Evolutionary conservation across 1,284 basidiomycete genomes (phyloP).

Genomic region (Ceratobasidium sp.): DNA sequence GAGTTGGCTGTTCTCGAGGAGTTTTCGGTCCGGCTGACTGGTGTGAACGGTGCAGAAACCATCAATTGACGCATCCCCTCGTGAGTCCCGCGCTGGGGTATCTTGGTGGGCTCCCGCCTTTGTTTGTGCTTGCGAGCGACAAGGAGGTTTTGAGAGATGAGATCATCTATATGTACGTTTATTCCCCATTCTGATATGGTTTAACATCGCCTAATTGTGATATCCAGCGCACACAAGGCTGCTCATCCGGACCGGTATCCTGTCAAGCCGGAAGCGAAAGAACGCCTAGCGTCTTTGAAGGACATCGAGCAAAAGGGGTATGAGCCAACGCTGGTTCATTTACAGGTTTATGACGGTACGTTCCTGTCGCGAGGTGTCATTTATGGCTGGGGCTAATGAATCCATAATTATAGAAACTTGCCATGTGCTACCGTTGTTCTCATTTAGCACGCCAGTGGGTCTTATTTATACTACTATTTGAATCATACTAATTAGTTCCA

Average conservation of each 20-base stretch:
- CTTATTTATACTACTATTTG: neutral
- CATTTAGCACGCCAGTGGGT: constrained; percentile 54
- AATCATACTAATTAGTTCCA: neutral
- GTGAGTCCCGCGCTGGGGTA: constrained; percentile 88
- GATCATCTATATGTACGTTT: constrained; percentile 75
- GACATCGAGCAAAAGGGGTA: constrained; percentile 70
- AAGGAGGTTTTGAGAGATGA: constrained; percentile 95
- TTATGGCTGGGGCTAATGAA: neutral
- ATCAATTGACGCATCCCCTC: constrained; percentile 85
- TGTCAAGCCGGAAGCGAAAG: constrained; percentile 70
- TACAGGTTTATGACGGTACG: constrained; percentile 75
- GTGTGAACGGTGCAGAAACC: constrained; percentile 12
- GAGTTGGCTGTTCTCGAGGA: neutral
- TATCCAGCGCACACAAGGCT: constrained; percentile 82
- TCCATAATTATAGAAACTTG: constrained; percentile 52
- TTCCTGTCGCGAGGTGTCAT: neutral
- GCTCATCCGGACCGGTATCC: constrained; percentile 85
- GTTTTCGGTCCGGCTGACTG: constrained; percentile 69
- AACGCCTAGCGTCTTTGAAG: constrained; percentile 76
- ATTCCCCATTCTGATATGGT: neutral
- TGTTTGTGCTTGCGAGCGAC: constrained; percentile 89
- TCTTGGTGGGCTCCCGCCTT: constrained; percentile 91
- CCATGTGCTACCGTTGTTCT: constrained; percentile 63
- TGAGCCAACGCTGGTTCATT: constrained; percentile 86
- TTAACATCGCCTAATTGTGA: neutral